These are phyloP conservation scores for Globisporangium nunn DNA, from an alignment of 352 stramenopile species.

Conservation along the genomic window DNA sequence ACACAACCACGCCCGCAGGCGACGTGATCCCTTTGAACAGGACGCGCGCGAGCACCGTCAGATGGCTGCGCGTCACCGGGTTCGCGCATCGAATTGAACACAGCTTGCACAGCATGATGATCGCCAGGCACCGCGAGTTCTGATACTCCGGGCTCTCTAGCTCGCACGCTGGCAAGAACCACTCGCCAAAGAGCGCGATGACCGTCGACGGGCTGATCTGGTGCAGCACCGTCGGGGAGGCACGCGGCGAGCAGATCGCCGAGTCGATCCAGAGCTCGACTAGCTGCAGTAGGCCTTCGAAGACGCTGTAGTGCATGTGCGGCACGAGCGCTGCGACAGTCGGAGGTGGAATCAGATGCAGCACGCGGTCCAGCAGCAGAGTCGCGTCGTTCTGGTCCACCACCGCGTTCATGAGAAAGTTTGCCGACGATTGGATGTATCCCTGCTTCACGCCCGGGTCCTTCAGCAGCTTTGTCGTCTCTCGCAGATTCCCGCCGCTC, in stretches of 20 bases:
- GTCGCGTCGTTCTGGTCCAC: slow-evolving; percentile 54
- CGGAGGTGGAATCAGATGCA: slow-evolving; percentile 69
- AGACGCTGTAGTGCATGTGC: slow-evolving; percentile 61
- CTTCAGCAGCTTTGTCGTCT: slow-evolving; percentile 29
- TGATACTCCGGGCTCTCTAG: slow-evolving; percentile 59
- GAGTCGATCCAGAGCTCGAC: slow-evolving; percentile 77
- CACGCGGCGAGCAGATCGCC: slow-evolving; percentile 57
- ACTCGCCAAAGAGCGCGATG: slow-evolving; percentile 79
- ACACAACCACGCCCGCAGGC: slow-evolving; percentile 64
- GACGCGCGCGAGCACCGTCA: slow-evolving; percentile 55
- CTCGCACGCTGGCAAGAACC: slow-evolving; percentile 82
- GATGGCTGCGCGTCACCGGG: slow-evolving; percentile 47
- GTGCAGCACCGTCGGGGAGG: slow-evolving; percentile 43
- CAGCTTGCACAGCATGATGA: slow-evolving; percentile 74
- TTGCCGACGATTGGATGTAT: slow-evolving; percentile 64
- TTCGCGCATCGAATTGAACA: slow-evolving; percentile 66
- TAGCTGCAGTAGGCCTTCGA: slow-evolving; percentile 67
- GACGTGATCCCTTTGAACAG: slow-evolving; percentile 77
- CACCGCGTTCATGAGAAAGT: slow-evolving; percentile 63
- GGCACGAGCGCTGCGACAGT: slow-evolving; percentile 61
- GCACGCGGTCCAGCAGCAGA: slow-evolving; percentile 66
- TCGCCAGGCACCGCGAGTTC: slow-evolving; percentile 68
- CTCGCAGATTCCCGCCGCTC: neutral
- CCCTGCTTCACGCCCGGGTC: slow-evolving; percentile 40
- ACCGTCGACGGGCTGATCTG: slow-evolving; percentile 79